These are phyloP conservation scores for Neopestalotiopsis sp. DNA, from an alignment of 2,329 filamentous ascomycete genomes.

Conservation along the genomic window DNA sequence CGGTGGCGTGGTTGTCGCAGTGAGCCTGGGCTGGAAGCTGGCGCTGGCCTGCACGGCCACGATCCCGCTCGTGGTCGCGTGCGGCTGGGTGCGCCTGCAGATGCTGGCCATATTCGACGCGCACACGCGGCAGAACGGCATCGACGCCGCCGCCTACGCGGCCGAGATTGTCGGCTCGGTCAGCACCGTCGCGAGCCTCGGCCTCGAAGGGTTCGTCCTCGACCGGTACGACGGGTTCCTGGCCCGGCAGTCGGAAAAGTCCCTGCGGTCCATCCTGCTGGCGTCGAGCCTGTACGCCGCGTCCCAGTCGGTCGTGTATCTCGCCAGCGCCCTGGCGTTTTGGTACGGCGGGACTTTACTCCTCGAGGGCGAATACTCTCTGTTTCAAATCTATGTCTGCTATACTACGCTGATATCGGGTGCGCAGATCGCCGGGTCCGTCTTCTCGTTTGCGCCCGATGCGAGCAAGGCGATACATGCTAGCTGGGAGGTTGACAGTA, in stretches of 20 bases:
- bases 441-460: conserved; percentile 67
- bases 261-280: conserved; percentile 66
- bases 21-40: conserved; percentile 83
- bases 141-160: conserved; percentile 81
- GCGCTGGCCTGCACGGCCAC: conserved; percentile 81
- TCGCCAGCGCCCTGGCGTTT: conserved; percentile 85
- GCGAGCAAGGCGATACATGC: conserved; percentile 59
- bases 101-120: conserved; percentile 80
- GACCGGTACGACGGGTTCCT: conserved; percentile 7
- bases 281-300: conserved; percentile 81
- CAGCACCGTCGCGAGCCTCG: conserved; percentile 88
- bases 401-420: conserved; percentile 70
- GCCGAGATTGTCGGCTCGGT: conserved; percentile 93
- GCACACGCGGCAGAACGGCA: conserved; percentile 79
- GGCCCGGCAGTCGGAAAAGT: conserved; percentile 4
- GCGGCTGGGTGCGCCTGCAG: conserved; percentile 85
- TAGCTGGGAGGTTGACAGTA: conserved; percentile 34
- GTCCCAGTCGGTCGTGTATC: conserved; percentile 82
- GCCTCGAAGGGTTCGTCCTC: conserved; percentile 41
- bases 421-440: conserved; percentile 66
- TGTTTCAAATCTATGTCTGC: conserved; percentile 69
- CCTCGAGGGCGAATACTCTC: conserved; percentile 68
- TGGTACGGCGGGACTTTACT: conserved; percentile 89
- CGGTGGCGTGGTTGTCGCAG: not conserved
- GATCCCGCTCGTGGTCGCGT: conserved; percentile 77